Conservation (phyloP, 2,329 filamentous ascomycete genomes). For the Calonectria naviculata region DNA sequence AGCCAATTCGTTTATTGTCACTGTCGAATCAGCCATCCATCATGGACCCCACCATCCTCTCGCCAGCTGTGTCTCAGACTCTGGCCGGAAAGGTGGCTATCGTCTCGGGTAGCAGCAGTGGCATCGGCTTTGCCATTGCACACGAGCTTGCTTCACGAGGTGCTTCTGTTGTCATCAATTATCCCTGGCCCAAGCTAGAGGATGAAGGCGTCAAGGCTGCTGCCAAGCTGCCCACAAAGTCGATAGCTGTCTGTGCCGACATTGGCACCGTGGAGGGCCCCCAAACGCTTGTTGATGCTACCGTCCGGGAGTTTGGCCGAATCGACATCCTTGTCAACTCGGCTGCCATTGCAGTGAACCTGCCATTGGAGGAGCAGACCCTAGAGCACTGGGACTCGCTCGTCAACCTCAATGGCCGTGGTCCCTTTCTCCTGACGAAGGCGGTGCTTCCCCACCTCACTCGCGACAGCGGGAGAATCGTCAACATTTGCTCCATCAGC, state of each 20-base stretch:
- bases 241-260: slow-evolving; percentile 55
- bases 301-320: slow-evolving; percentile 46
- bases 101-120: slow-evolving; percentile 36
- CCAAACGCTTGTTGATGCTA: slow-evolving; percentile 46
- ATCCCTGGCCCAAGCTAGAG: slow-evolving; percentile 51
- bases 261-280: slow-evolving; percentile 51
- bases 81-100: slow-evolving; percentile 30
- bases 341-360: slow-evolving; percentile 49
- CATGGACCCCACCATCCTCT: slow-evolving; percentile 17
- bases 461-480: slow-evolving; percentile 48
- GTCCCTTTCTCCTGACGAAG: slow-evolving; percentile 55
- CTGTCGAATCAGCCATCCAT: background rate
- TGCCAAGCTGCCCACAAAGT: slow-evolving; percentile 39
- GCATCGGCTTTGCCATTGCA: slow-evolving; percentile 58
- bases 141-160: slow-evolving; percentile 41
- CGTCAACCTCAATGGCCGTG: slow-evolving; percentile 54
- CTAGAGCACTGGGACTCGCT: slow-evolving; percentile 51
- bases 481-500: slow-evolving; percentile 54
- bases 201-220: slow-evolving; percentile 36
- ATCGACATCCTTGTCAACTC: slow-evolving; percentile 54
- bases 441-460: slow-evolving; percentile 51
- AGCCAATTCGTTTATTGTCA: background rate
- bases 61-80: slow-evolving; percentile 19
- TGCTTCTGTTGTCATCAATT: slow-evolving; percentile 37
- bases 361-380: slow-evolving; percentile 50